phyloP scores from a whole-genome alignment of 305 asterid species.

The Plantago lanceolata region DNA sequence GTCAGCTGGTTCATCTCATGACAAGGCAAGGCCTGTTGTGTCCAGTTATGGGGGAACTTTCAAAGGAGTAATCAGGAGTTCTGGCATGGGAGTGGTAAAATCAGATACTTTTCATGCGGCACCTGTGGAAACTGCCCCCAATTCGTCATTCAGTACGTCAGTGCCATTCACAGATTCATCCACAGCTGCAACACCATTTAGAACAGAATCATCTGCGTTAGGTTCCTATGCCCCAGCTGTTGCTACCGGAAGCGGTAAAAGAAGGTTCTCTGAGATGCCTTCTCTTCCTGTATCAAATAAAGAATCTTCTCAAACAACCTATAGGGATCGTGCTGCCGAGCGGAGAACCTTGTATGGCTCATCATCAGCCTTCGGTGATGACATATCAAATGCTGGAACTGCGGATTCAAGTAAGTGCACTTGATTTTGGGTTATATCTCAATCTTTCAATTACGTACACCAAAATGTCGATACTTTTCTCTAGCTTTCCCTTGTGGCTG shows the following conservation, averaged over 20 bases:
- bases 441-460: slow-evolving; percentile 4
- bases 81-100: slow-evolving; percentile 85
- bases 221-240: slow-evolving; percentile 64
- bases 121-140: slow-evolving; percentile 43
- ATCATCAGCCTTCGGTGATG: slow-evolving; percentile 65
- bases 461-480: slow-evolving; percentile 18
- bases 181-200: slow-evolving; percentile 49
- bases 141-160: slow-evolving; percentile 34
- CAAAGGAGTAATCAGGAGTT: slow-evolving; percentile 85
- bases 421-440: slow-evolving; percentile 24
- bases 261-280: slow-evolving; percentile 95
- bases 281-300: slow-evolving; percentile 44
- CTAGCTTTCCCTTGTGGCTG: slow-evolving; percentile 26
- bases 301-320: slow-evolving; percentile 63
- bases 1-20: slow-evolving; percentile 53
- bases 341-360: slow-evolving; percentile 94
- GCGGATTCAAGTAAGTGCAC: slow-evolving; percentile 85
- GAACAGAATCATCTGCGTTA: slow-evolving; percentile 81
- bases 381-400: slow-evolving; percentile 41
- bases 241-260: slow-evolving; percentile 60
- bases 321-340: slow-evolving; percentile 98
- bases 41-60: slow-evolving; percentile 60
- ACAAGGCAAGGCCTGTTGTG: slow-evolving; percentile 46
- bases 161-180: slow-evolving; percentile 49
- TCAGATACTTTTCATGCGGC: slow-evolving; percentile 63